Conservation (phyloP, 2,329 filamentous ascomycete species). For the Hypoxylon sp. region DNA sequence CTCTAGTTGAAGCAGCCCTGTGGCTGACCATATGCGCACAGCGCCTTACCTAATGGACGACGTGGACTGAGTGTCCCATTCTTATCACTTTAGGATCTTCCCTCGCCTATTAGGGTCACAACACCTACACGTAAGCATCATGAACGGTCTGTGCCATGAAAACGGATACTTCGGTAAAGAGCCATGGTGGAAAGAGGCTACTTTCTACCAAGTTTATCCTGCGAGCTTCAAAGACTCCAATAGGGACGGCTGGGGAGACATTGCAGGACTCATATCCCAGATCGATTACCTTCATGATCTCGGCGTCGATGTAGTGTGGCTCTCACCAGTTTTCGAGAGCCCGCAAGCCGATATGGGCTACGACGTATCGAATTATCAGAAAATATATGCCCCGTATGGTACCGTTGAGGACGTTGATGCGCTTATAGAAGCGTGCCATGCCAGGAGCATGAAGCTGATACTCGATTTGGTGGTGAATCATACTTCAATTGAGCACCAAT, state of each 20-base stretch:
- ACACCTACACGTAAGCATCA: constrained; percentile 34
- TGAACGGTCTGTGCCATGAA: constrained; percentile 54
- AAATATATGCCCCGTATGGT: constrained; percentile 75
- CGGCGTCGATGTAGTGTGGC: constrained; percentile 73
- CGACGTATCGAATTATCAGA: constrained; percentile 77
- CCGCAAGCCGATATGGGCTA: constrained; percentile 79
- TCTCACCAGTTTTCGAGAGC: constrained; percentile 65
- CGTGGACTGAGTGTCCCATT: constrained; percentile 3
- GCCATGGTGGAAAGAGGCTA: constrained; percentile 62
- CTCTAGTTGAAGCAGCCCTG: constrained; percentile 8
- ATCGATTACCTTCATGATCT: constrained; percentile 74
- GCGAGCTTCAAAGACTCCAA: constrained; percentile 70
- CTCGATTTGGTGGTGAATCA: constrained; percentile 82
- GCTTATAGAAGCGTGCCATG: constrained; percentile 71
- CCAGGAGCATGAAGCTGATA: constrained; percentile 73
- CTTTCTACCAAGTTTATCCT: constrained; percentile 68
- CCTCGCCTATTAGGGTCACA: neutral
- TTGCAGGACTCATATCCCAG: constrained; percentile 73
- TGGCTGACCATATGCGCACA: constrained; percentile 5
- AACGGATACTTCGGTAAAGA: constrained; percentile 53
- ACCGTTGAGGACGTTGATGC: constrained; percentile 75
- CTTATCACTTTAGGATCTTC: neutral
- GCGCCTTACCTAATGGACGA: constrained; percentile 9
- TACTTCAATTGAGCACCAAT: constrained; percentile 67
- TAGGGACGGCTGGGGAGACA: constrained; percentile 74